Evolutionary conservation across 2,329 filamentous ascomycete genomes (phyloP).

Genomic region (Xylariaceae sp.): DNA sequence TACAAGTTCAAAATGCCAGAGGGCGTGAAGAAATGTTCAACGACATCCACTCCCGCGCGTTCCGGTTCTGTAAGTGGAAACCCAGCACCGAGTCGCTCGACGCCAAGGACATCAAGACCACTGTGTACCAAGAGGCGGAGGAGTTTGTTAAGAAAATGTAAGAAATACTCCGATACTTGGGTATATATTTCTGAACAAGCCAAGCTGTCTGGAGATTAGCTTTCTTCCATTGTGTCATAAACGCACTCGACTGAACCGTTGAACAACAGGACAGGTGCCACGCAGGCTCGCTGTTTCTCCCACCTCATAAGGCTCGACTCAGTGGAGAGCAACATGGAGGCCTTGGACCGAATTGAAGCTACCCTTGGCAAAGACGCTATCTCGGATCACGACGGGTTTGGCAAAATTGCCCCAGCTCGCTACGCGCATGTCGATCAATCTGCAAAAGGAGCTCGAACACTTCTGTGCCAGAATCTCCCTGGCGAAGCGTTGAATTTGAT

Average conservation of each 20-base stretch:
- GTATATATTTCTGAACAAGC: neutral
- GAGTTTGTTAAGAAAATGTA: conserved; percentile 13
- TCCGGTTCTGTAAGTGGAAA: conserved; percentile 10
- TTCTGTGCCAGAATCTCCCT: conserved; percentile 6
- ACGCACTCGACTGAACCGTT: neutral
- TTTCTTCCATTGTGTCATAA: neutral
- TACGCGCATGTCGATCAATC: conserved; percentile 15
- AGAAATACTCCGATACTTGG: neutral
- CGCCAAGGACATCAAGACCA: neutral
- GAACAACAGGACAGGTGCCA: conserved; percentile 5
- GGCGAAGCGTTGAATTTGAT: conserved; percentile 11
- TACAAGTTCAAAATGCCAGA: conserved; percentile 9
- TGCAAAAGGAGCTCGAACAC: conserved; percentile 9
- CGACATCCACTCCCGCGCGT: conserved; percentile 13
- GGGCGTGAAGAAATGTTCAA: conserved; percentile 11
- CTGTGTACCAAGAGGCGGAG: conserved; percentile 9
- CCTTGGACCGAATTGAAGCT: conserved; percentile 6
- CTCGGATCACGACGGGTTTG: conserved; percentile 9
- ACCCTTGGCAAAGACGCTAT: conserved; percentile 6
- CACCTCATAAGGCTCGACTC: conserved; percentile 14
- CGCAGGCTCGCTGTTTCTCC: conserved; percentile 14
- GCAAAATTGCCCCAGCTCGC: conserved; percentile 9
- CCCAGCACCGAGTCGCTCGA: conserved; percentile 9
- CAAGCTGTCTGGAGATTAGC: neutral
- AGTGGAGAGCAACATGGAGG: conserved; percentile 8